Evolutionary conservation across 306 rosid species (phyloP), one percentile per base, ranked within the genome.

Genomic region (Pterocarpus santalinus): DNA sequence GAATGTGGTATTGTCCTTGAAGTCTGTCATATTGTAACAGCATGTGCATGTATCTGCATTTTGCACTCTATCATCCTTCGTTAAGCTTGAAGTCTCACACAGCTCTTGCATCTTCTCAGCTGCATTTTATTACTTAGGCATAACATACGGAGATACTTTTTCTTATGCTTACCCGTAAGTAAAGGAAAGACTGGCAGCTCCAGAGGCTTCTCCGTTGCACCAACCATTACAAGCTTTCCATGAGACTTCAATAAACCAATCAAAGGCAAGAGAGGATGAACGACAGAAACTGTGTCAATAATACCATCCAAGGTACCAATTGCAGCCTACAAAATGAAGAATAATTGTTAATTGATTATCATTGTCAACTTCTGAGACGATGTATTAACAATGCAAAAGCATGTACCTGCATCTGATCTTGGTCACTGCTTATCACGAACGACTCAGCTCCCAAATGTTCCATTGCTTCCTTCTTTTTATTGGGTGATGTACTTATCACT

Each of bases 141-240:
- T n/a, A 53, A 51, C 61, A 3, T 60, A 30, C 8, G n/a, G 5
- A 64, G 10, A 12, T 2, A 33, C 28, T 5, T 46, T 8, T 65
- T 14, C 14, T 13, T 12, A 61, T 36, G 7, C 77, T 77, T 81
- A 86, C 89, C 88, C 9, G 0, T 0, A 3, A 86, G 1, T 51
- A 90, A 72, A 36, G 89, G 82, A 55, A 77, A 6, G n/a, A 61
- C 34, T 0, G 87, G 79, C 4, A 88, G 32, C 17, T 90, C 89
- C 8, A 80, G 44, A 44, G 91, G 82, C 73, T 82, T 84, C 13
- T 77, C 82, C 2, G 87, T 85, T 46, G 51, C 78, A 49, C 91
- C 91, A 1, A 90, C 30, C 89, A 88, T 7, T 17, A 90, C 75
- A 51, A 90, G 87, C n/a, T 84, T 90, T 55, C 94, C 94, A 63